Base-by-base conservation (phyloP, 495 filamentous ascomycete species). In the Monascus purpureus region DNA sequence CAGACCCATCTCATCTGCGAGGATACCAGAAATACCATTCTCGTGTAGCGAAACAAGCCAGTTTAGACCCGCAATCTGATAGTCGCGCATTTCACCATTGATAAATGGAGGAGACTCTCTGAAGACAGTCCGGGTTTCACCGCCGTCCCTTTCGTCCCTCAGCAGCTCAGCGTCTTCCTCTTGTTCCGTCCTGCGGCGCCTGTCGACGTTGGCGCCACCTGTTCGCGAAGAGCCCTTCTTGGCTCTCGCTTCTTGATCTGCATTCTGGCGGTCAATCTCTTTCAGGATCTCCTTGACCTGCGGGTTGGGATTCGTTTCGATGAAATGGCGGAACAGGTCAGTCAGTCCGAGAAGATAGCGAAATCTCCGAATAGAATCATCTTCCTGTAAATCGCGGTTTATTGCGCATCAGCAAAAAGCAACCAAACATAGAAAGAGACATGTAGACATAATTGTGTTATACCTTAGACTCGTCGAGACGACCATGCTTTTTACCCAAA, bases 21-120 rank as follows among this genome's bases (percentile, higher is more conserved):
- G 59, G 37, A 97, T 97, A 32, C 90, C 90, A 15, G 88, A 95
- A 43, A 97, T 97, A 57, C 90, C 90, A 47, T 97, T 97, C 57
- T 96, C 90, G 47, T 97, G 90, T 8, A 97, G 68, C 2, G 87
- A 94, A 37, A 96, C 83, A n/a, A 97, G 73, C 90, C 90, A 97
- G 47, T 97, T 97, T 39, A 97, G 51, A 33, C 90, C 90, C 9
- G 80, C 78, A 41, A 97, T 65, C 52, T 97, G 90, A 50, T 97
- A 97, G 45, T 97, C 90, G 45, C 90, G 79, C 80, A 97, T 93
- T 32, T 71, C 60, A 32, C 75, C 73, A n/a, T 92, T 63, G 35
- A 97, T 74, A 55, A 82, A 97, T 13, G 70, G 61, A 9, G 92
- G 92, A 4, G 88, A 95, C 34, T 94, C 90, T 28, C 85, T 73